A percentile compares a stretch with the other conserved stretches of the same genome.
phyloP scores from a whole-genome alignment of 345 rosid species.

The Anastatica hierochuntica region DNA sequence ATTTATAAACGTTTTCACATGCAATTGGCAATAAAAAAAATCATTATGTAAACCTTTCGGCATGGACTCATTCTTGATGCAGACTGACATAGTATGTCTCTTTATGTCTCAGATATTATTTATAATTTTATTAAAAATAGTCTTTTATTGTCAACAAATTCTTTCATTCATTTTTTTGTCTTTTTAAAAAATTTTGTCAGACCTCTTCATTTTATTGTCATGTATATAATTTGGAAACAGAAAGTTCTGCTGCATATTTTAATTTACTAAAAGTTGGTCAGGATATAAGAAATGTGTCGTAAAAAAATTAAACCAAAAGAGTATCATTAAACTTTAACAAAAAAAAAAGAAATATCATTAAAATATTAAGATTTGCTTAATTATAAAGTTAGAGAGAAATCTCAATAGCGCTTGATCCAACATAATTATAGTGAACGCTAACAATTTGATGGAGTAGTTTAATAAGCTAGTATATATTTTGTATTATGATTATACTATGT shows the following conservation, averaged over 20 bases:
- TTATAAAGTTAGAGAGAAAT: background rate
- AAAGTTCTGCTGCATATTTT: too few species aligned
- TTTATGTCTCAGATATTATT: background rate
- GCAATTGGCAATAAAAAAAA: slow-evolving; percentile 17
- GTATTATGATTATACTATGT: background rate
- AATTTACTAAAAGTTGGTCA: too few species aligned
- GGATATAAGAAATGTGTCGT: too few species aligned
- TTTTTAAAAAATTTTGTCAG: too few species aligned
- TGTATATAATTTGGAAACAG: too few species aligned
- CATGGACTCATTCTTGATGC: slow-evolving; percentile 13
- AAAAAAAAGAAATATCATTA: too few species aligned
- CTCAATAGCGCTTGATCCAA: background rate
- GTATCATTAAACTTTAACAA: too few species aligned
- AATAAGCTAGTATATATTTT: background rate
- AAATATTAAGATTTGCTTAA: background rate
- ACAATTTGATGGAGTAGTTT: background rate
- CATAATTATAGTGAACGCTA: background rate
- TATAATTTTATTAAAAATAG: too few species aligned
- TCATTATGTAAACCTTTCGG: slow-evolving; percentile 22
- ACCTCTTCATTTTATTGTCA: too few species aligned
- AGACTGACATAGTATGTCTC: slow-evolving; percentile 13
- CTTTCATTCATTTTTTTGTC: too few species aligned
- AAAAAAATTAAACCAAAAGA: too few species aligned
- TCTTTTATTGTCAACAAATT: too few species aligned
- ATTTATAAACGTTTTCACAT: slow-evolving; percentile 10